Conservation (phyloP, 768 basidiomycete genomes). For the Russula virescens region DNA sequence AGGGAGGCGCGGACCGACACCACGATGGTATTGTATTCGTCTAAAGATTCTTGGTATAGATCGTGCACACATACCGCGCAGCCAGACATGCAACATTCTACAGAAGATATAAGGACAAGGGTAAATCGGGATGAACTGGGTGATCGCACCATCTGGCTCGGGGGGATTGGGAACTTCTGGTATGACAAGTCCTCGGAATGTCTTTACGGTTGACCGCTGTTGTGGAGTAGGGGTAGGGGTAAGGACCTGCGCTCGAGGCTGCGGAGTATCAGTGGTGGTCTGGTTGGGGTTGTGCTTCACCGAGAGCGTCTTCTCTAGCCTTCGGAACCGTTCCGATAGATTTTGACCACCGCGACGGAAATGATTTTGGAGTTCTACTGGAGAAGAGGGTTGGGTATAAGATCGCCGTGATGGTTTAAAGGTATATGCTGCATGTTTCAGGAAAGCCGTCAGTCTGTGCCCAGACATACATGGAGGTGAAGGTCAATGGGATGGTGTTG, state of each 20-base stretch:
- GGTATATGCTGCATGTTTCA: slow-evolving; percentile 23
- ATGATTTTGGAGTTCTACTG: slow-evolving; percentile 20
- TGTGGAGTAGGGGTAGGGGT: slow-evolving; percentile 13
- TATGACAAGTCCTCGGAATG: slow-evolving; percentile 51
- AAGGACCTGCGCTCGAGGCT: slow-evolving; percentile 9
- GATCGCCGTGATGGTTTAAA: slow-evolving; percentile 32
- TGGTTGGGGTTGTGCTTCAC: slow-evolving; percentile 37
- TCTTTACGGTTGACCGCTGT: slow-evolving; percentile 19
- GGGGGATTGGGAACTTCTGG: slow-evolving; percentile 60
- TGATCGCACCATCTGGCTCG: slow-evolving; percentile 55
- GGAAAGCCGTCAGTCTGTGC: background rate
- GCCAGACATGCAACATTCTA: slow-evolving; percentile 94
- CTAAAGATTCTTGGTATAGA: slow-evolving; percentile 70
- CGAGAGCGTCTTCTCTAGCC: slow-evolving; percentile 50
- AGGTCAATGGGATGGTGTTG: background rate
- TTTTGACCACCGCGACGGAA: slow-evolving; percentile 50
- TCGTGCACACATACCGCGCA: slow-evolving; percentile 92
- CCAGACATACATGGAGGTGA: slow-evolving; percentile 7
- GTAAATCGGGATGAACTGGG: background rate
- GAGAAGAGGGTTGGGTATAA: slow-evolving; percentile 27
- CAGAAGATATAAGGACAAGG: background rate
- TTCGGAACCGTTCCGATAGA: slow-evolving; percentile 48
- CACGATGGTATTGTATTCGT: slow-evolving; percentile 54
- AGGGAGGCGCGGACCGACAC: slow-evolving; percentile 47
- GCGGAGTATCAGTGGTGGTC: slow-evolving; percentile 23